phyloP scores from a whole-genome alignment of 768 basidiomycete genomes.

The Suillus weaverae region DNA sequence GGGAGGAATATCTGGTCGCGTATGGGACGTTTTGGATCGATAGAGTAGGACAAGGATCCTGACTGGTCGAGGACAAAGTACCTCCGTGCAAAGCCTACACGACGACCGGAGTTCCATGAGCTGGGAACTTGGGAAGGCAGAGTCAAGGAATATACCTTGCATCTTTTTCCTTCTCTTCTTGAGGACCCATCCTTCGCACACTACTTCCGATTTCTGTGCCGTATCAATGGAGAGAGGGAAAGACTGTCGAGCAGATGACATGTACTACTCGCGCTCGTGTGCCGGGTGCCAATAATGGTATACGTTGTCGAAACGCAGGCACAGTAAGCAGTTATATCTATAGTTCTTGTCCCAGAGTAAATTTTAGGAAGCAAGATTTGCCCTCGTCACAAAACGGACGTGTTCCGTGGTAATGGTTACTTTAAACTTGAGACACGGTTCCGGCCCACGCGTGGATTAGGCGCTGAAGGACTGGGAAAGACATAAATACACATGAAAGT shows the following conservation, averaged over 20 bases:
- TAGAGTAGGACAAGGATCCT: constrained; percentile 73
- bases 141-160: constrained; percentile 56
- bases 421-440: constrained; percentile 6
- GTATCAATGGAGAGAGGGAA: constrained; percentile 11
- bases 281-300: constrained; percentile 1
- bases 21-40: constrained; percentile 67
- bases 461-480: constrained; percentile 6
- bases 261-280: constrained; percentile 1
- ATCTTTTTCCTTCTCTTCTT: constrained; percentile 88
- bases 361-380: neutral
- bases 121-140: neutral
- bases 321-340: neutral
- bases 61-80: constrained; percentile 72
- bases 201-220: constrained; percentile 25
- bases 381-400: neutral
- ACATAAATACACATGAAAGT: neutral
- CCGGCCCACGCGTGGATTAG: constrained; percentile 4
- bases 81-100: constrained; percentile 77
- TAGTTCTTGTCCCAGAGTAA: constrained; percentile 1
- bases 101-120: neutral
- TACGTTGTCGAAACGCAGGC: neutral
- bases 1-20: constrained; percentile 69
- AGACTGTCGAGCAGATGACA: constrained; percentile 14
- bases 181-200: constrained; percentile 76
- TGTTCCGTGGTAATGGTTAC: constrained; percentile 1